These are phyloP conservation scores for Clavispora phyllophila DNA, from an alignment of 805 yeast genomes.

Conservation along the genomic window DNA sequence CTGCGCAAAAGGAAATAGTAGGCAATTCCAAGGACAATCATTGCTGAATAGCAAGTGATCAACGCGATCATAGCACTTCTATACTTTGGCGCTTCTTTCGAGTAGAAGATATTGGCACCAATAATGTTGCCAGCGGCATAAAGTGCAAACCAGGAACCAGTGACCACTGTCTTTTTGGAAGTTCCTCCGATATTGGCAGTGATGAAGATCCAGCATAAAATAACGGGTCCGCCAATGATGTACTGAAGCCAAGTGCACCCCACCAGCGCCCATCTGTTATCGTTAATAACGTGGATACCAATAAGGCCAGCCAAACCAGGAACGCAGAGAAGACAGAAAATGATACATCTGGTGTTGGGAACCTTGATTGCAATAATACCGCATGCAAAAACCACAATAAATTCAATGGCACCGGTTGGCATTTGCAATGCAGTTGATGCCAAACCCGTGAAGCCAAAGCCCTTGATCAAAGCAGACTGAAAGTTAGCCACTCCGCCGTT, in stretches of 20 bases:
- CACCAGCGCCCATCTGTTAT: constrained; percentile 20
- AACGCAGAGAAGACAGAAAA: constrained; percentile 15
- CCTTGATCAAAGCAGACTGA: constrained; percentile 22
- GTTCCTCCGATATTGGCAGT: constrained; percentile 20
- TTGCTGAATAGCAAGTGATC: constrained; percentile 17
- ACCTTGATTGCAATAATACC: constrained; percentile 21
- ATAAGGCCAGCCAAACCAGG: constrained; percentile 24
- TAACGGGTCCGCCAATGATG: constrained; percentile 27
- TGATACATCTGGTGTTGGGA: constrained; percentile 14
- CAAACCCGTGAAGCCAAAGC: constrained; percentile 29
- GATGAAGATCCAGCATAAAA: constrained; percentile 19
- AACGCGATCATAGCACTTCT: constrained; percentile 21
- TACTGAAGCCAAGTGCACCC: constrained; percentile 28
- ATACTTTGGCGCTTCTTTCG: constrained; percentile 22
- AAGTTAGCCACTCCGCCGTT: constrained; percentile 26
- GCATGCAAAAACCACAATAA: constrained; percentile 21
- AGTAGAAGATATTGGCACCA: constrained; percentile 22
- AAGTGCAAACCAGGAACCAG: constrained; percentile 18
- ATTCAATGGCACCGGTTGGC: constrained; percentile 24
- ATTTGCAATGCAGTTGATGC: constrained; percentile 23
- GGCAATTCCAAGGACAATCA: constrained; percentile 15
- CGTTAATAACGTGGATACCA: constrained; percentile 17
- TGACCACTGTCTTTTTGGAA: constrained; percentile 21
- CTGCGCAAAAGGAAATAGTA: constrained; percentile 10
- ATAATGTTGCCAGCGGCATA: constrained; percentile 28